Evolutionary conservation across 2,329 filamentous ascomycete species (phyloP).

Genomic region (Neofusicoccum umdonicola): DNA sequence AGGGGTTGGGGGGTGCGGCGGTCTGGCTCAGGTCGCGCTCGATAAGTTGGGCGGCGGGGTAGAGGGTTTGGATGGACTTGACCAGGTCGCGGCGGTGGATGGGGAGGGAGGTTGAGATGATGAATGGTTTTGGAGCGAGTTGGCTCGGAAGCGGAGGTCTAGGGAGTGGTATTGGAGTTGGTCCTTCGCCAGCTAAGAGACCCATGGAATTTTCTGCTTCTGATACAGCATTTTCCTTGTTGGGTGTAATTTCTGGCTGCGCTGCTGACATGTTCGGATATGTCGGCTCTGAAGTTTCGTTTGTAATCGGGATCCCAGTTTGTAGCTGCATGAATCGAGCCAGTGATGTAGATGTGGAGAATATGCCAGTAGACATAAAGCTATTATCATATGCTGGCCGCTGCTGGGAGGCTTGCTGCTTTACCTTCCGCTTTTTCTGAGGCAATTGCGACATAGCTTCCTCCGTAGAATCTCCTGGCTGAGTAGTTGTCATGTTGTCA

Average conservation of each 20-base stretch:
- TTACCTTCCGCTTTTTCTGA: not conserved
- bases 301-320: not conserved
- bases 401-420: not conserved
- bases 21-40: constrained; percentile 57
- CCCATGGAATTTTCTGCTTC: not conserved
- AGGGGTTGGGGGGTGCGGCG: constrained; percentile 8
- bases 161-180: not conserved
- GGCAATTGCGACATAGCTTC: not conserved
- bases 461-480: not conserved
- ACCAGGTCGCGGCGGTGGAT: constrained; percentile 47
- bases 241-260: too few species aligned
- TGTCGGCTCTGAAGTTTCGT: not conserved
- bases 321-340: constrained; percentile 53
- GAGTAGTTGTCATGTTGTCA: not conserved
- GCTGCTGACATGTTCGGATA: not conserved
- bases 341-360: constrained; percentile 45
- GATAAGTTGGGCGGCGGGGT: constrained; percentile 53
- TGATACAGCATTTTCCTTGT: not conserved
- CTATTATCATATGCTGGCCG: not conserved
- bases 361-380: constrained; percentile 26
- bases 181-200: not conserved
- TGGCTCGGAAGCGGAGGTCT: constrained; percentile 21
- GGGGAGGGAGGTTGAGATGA: constrained; percentile 53
- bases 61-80: constrained; percentile 49
- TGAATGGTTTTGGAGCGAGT: constrained; percentile 39